These are phyloP conservation scores for Pseudozyma sp. DNA, from an alignment of 1,284 basidiomycete genomes.

Conservation along the genomic window DNA sequence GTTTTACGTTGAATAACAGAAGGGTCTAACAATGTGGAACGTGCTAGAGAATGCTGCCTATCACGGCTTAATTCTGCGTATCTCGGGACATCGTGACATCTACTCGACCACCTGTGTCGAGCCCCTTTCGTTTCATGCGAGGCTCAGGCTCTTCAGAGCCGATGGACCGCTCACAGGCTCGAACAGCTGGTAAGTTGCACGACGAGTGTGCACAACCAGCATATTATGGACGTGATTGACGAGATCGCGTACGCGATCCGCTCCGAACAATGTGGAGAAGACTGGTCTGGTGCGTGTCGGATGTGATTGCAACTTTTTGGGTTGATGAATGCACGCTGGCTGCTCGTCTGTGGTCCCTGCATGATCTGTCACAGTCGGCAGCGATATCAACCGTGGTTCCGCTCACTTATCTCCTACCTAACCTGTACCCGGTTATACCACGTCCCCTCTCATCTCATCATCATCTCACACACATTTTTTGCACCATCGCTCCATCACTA, in stretches of 20 bases:
- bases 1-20: no score
- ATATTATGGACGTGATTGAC: neutral
- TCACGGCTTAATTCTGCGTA: no score
- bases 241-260: neutral
- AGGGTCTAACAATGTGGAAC: no score
- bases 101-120: no score
- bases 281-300: conserved; percentile 3
- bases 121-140: no score
- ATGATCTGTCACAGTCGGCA: conserved; percentile 10
- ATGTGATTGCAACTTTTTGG: neutral
- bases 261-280: conserved; percentile 16
- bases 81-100: no score
- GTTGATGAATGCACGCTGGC: conserved; percentile 9
- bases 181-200: no score
- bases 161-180: no score
- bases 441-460: neutral
- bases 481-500: neutral
- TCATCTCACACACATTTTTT: neutral
- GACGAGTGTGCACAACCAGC: neutral
- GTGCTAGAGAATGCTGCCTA: no score
- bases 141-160: no score
- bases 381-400: neutral
- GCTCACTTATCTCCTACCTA: neutral
- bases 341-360: conserved; percentile 21
- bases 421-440: neutral